Percentiles rank a stretch among this genome's conserved stretches.
phyloP scores from a whole-genome alignment of 805 yeast species.

The Suhomyces canberraensis region DNA sequence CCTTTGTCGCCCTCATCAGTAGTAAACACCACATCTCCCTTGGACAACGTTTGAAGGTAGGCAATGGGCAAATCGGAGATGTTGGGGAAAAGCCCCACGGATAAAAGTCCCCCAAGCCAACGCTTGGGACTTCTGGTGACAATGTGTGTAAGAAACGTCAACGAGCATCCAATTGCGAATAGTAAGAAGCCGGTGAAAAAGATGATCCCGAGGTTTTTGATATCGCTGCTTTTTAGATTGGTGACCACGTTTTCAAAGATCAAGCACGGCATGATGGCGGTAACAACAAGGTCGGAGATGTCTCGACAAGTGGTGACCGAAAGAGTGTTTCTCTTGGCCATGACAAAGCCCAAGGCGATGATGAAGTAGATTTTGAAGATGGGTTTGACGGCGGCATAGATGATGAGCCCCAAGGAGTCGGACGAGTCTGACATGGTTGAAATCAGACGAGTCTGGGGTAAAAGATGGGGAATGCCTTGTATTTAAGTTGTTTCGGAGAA shows the following conservation, averaged over 20 bases:
- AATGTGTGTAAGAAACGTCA: constrained; percentile 45
- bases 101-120: constrained; percentile 74
- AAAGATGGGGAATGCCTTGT: too few species aligned
- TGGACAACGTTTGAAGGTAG: constrained; percentile 68
- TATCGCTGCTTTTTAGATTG: constrained; percentile 63
- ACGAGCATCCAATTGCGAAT: constrained; percentile 47
- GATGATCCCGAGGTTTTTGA: constrained; percentile 67
- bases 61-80: constrained; percentile 85
- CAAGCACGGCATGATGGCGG: constrained; percentile 70
- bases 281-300: constrained; percentile 64
- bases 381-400: constrained; percentile 82
- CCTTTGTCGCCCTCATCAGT: constrained; percentile 66
- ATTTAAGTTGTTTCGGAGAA: too few species aligned
- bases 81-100: constrained; percentile 75
- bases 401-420: constrained; percentile 54
- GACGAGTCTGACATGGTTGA: constrained; percentile 4
- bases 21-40: constrained; percentile 54
- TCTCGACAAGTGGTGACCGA: constrained; percentile 67
- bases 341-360: constrained; percentile 59
- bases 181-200: constrained; percentile 46
- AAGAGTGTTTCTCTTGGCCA: constrained; percentile 62
- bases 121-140: constrained; percentile 60
- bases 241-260: constrained; percentile 70
- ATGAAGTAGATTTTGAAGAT: constrained; percentile 76
- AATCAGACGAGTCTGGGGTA: too few species aligned